Evolutionary conservation across 2,329 filamentous ascomycete species (phyloP).

Genomic region (Cercospora sp.): DNA sequence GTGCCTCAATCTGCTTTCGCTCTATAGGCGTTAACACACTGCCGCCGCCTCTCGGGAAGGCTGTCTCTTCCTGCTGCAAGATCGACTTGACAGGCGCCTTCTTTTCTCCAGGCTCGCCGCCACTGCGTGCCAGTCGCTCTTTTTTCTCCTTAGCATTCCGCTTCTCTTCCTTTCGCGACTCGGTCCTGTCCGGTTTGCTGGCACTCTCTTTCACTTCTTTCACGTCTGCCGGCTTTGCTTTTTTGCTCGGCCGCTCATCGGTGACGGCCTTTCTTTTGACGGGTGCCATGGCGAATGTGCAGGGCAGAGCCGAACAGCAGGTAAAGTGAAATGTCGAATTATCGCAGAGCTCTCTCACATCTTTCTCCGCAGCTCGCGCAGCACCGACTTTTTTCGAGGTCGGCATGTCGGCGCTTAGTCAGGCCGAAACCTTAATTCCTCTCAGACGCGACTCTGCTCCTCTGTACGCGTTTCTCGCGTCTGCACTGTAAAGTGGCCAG

Average conservation of each 20-base stretch:
- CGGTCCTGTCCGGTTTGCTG: conserved; percentile 12
- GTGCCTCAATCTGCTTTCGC: conserved; percentile 92
- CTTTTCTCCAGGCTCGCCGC: conserved; percentile 29
- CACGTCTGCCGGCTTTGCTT: conserved; percentile 35
- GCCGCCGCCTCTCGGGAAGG: conserved; percentile 90
- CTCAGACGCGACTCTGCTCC: conserved; percentile 13
- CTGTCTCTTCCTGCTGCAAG: conserved; percentile 74
- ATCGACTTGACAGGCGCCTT: conserved; percentile 46
- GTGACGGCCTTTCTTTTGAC: conserved; percentile 50
- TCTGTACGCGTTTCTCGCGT: conserved; percentile 11
- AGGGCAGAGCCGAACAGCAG: not conserved
- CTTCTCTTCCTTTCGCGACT: conserved; percentile 24
- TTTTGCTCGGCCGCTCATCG: conserved; percentile 41
- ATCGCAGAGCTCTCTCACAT: conserved; percentile 1
- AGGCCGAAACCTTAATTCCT: conserved; percentile 3
- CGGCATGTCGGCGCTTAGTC: not conserved
- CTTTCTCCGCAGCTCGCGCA: conserved; percentile 7
- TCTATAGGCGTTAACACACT: conserved; percentile 90
- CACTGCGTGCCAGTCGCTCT: conserved; percentile 26
- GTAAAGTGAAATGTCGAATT: not conserved
- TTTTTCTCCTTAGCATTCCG: conserved; percentile 27
- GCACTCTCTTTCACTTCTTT: conserved; percentile 23
- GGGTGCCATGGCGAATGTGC: conserved; percentile 43
- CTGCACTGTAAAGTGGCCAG: conserved; percentile 18
- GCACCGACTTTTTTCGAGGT: conserved; percentile 10